These are phyloP conservation scores for Groenewaldozyma sp. DNA, from an alignment of 1,139 yeast genomes.

Conservation along the genomic window DNA sequence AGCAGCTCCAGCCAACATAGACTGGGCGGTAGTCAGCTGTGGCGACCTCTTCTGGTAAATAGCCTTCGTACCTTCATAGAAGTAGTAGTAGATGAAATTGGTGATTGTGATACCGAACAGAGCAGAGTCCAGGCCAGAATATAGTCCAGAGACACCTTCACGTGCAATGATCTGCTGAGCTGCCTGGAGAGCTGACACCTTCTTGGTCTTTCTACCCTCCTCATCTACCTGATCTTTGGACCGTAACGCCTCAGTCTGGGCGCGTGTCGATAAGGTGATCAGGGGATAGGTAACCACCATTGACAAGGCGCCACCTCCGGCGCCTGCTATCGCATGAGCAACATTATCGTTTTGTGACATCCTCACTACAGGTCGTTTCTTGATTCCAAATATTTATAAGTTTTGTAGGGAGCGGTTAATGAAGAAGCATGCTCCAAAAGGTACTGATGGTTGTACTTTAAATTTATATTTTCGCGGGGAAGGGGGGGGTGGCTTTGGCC, in stretches of 20 bases:
- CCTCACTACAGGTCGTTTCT: no score
- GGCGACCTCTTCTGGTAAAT: slow-evolving; percentile 37
- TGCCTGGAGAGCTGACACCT: slow-evolving; percentile 28
- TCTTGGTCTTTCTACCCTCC: slow-evolving; percentile 18
- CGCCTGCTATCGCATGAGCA: slow-evolving; percentile 88
- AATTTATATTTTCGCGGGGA: no score
- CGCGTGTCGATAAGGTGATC: slow-evolving; percentile 73
- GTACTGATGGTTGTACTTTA: no score
- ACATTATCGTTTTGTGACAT: slow-evolving; percentile 31
- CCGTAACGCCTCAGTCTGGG: slow-evolving; percentile 55
- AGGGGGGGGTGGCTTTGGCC: background rate
- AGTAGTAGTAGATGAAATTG: slow-evolving; percentile 83
- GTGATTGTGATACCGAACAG: slow-evolving; percentile 77
- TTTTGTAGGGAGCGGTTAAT: background rate
- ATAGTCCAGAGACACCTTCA: slow-evolving; percentile 65
- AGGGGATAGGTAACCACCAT: slow-evolving; percentile 82
- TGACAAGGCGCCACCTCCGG: slow-evolving; percentile 84
- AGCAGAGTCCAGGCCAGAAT: slow-evolving; percentile 83
- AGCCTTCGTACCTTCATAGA: slow-evolving; percentile 65
- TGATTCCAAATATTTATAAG: background rate
- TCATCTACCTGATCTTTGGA: slow-evolving; percentile 24
- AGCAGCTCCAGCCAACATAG: slow-evolving; percentile 70
- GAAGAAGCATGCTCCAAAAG: no score
- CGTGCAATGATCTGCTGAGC: slow-evolving; percentile 43
- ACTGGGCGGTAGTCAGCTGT: slow-evolving; percentile 48